A percentile compares a stretch with the other conserved stretches of the same genome.
Conservation (phyloP, 1,139 yeast species). For the Geotrichum macrosporum region DNA sequence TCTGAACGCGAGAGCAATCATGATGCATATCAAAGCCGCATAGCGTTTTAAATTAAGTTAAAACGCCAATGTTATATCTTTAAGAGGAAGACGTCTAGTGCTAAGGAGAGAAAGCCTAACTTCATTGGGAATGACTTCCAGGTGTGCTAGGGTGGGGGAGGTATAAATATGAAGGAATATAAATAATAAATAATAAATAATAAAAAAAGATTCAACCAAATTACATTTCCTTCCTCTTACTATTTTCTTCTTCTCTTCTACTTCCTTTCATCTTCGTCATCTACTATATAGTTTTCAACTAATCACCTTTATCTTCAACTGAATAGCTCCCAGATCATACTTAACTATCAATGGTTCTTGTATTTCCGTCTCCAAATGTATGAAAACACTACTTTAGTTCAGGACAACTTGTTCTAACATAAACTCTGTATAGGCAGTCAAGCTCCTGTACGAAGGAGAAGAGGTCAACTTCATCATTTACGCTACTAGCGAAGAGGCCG, state of each 20-base stretch:
- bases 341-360: slow-evolving; percentile 10
- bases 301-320: neutral
- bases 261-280: neutral
- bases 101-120: too few relatives aligned
- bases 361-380: slow-evolving; percentile 15
- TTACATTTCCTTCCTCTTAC: slow-evolving; percentile 2
- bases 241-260: neutral
- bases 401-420: neutral
- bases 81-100: too few relatives aligned
- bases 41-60: too few relatives aligned
- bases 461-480: slow-evolving; percentile 11
- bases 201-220: neutral
- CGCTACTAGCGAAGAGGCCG: slow-evolving; percentile 11
- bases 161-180: too few relatives aligned
- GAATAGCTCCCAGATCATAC: too few relatives aligned
- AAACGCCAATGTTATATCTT: too few relatives aligned
- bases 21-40: too few relatives aligned
- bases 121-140: too few relatives aligned
- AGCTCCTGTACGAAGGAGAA: slow-evolving; percentile 15
- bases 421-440: slow-evolving; percentile 8
- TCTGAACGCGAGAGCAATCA: too few relatives aligned
- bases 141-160: too few relatives aligned
- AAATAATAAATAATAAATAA: too few relatives aligned
- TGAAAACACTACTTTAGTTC: neutral
- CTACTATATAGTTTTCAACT: neutral